phyloP scores from a whole-genome alignment of 441 rosid genomes.

The Mallotus repandus region DNA sequence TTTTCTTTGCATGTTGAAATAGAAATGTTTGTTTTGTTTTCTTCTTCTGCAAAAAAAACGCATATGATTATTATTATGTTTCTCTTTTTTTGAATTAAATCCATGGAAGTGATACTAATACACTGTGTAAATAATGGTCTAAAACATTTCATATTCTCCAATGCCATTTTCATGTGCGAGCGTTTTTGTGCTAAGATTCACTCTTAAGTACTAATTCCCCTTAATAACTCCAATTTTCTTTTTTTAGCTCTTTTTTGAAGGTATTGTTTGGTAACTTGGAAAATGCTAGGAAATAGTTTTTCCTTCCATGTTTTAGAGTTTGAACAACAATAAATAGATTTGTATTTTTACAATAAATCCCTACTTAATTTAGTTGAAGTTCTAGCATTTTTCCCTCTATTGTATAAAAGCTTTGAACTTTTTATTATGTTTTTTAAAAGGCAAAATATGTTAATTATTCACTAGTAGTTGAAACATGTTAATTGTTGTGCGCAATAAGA shows the following conservation, averaged over 20 bases:
- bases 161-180: constrained; percentile 95
- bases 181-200: constrained; percentile 96
- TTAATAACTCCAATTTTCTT: neutral
- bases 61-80: constrained; percentile 1
- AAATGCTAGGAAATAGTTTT: neutral
- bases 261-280: constrained; percentile 15
- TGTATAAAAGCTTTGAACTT: no score
- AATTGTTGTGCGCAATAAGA: no score
- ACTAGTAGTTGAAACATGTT: no score
- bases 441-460: no score
- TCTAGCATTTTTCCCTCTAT: neutral
- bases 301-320: no score
- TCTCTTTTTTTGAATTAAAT: constrained; percentile 24
- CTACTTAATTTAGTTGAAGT: neutral
- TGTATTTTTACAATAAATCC: neutral
- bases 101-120: constrained; percentile 81
- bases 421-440: no score
- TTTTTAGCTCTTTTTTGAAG: neutral
- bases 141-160: constrained; percentile 69
- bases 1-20: no score
- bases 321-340: neutral
- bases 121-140: constrained; percentile 83
- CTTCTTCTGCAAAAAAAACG: no score
- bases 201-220: constrained; percentile 56
- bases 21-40: no score